phyloP scores from a whole-genome alignment of 495 filamentous ascomycete genomes.

The Lepraria neglecta region DNA sequence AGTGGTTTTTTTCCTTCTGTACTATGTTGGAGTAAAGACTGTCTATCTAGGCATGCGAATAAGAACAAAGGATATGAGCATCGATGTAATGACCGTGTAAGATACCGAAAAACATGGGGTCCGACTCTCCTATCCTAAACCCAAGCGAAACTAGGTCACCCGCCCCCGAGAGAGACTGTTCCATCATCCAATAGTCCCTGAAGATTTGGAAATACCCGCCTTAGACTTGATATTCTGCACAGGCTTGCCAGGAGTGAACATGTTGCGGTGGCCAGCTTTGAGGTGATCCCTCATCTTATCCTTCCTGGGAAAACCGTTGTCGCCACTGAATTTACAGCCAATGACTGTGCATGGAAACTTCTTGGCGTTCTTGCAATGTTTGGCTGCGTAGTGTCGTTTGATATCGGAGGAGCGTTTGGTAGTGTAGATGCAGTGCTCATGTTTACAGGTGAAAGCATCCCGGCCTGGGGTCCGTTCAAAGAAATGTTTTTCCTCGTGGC shows the following conservation, averaged over 20 bases:
- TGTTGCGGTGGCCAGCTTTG: background rate
- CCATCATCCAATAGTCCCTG: background rate
- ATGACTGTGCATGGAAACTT: conserved; percentile 6
- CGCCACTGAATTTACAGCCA: conserved; percentile 4
- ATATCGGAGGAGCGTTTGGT: conserved; percentile 1
- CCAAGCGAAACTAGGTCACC: too few species aligned
- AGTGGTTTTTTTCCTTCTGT: too few species aligned
- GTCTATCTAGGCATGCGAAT: too few species aligned
- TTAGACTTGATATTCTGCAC: background rate
- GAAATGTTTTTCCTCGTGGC: background rate
- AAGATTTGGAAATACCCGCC: background rate
- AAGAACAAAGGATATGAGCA: too few species aligned
- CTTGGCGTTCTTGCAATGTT: conserved; percentile 10
- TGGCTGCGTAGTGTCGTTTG: conserved; percentile 5
- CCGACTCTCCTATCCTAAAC: too few species aligned
- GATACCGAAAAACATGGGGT: too few species aligned
- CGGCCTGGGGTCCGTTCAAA: background rate
- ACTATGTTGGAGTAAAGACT: too few species aligned
- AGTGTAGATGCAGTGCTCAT: background rate
- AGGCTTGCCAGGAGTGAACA: background rate
- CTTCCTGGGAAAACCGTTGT: conserved; percentile 19
- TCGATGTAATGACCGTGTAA: too few species aligned
- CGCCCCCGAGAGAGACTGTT: too few species aligned
- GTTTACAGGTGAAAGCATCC: background rate
- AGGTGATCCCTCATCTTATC: conserved; percentile 16